phyloP scores from a whole-genome alignment of 768 basidiomycete genomes.

The Glaciozyma martinii region DNA sequence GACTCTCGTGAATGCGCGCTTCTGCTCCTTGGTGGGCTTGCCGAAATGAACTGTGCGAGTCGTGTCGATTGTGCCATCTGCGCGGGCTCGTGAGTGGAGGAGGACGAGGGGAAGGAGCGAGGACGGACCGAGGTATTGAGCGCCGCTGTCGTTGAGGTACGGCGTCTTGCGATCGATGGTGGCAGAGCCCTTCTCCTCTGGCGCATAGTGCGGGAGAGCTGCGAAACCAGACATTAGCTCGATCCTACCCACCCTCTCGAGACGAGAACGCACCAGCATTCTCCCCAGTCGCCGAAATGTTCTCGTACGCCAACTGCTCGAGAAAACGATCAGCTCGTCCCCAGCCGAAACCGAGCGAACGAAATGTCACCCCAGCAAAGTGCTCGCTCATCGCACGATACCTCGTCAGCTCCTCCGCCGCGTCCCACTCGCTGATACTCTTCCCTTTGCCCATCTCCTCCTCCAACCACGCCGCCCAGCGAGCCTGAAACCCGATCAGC shows the following conservation, averaged over 20 bases:
- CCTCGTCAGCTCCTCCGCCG: conserved; percentile 70
- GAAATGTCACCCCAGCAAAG: conserved; percentile 21
- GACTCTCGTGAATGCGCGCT: conserved; percentile 86
- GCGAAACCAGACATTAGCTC: neutral
- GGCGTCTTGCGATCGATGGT: conserved; percentile 70
- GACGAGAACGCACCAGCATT: conserved; percentile 57
- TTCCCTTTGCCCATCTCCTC: conserved; percentile 56
- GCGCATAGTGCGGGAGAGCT: conserved; percentile 88
- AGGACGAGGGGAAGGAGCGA: neutral
- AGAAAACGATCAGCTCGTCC: neutral
- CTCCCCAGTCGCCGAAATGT: conserved; percentile 74
- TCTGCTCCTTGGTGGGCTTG: conserved; percentile 71
- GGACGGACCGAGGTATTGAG: conserved; percentile 38
- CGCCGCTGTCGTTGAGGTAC: conserved; percentile 91
- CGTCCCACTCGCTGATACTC: conserved; percentile 79
- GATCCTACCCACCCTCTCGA: neutral
- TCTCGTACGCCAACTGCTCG: conserved; percentile 32
- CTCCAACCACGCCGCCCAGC: conserved; percentile 87
- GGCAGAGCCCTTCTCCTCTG: conserved; percentile 56
- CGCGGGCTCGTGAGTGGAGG: conserved; percentile 49
- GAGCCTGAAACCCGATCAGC: conserved; percentile 1
- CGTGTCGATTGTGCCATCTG: conserved; percentile 66
- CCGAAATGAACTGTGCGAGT: conserved; percentile 71
- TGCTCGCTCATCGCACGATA: conserved; percentile 47
- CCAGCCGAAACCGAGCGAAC: neutral